Evolutionary conservation across 371 early-diverging fungal species (phyloP).

Genomic region (Apophysomyces trapeziformis): DNA sequence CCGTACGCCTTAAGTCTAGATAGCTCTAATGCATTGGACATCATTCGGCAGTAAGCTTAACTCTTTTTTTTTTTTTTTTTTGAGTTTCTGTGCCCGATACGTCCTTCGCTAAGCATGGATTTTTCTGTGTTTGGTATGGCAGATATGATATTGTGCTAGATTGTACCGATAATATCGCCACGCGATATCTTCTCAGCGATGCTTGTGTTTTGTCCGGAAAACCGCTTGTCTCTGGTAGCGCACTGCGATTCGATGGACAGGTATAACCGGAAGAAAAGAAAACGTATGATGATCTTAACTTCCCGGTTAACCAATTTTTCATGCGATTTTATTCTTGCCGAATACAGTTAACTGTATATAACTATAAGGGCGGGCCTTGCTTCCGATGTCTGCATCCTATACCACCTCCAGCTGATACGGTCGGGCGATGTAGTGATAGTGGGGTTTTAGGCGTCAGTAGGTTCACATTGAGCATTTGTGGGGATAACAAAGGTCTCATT

Average conservation of each 20-base stretch:
- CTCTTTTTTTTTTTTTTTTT: neutral
- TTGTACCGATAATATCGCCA: constrained; percentile 96
- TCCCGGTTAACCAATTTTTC: no score
- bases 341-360: constrained; percentile 80
- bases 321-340: neutral
- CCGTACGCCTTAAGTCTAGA: constrained; percentile 64
- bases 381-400: constrained; percentile 97
- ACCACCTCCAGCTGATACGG: constrained; percentile 87
- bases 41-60: constrained; percentile 46
- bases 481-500: neutral
- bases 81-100: no score
- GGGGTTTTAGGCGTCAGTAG: constrained; percentile 96
- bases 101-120: no score
- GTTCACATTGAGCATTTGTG: constrained; percentile 7
- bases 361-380: constrained; percentile 90
- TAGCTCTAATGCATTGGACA: constrained; percentile 68
- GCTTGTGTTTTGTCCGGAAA: constrained; percentile 85
- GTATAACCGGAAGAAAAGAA: constrained; percentile 29
- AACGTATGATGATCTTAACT: neutral
- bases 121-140: neutral
- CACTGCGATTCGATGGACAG: constrained; percentile 95
- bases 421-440: constrained; percentile 93
- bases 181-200: constrained; percentile 97
- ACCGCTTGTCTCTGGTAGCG: constrained; percentile 94
- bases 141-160: constrained; percentile 96